Base-by-base conservation (phyloP, 345 rosid genomes). In the Psidium friedrichsthalianum region DNA sequence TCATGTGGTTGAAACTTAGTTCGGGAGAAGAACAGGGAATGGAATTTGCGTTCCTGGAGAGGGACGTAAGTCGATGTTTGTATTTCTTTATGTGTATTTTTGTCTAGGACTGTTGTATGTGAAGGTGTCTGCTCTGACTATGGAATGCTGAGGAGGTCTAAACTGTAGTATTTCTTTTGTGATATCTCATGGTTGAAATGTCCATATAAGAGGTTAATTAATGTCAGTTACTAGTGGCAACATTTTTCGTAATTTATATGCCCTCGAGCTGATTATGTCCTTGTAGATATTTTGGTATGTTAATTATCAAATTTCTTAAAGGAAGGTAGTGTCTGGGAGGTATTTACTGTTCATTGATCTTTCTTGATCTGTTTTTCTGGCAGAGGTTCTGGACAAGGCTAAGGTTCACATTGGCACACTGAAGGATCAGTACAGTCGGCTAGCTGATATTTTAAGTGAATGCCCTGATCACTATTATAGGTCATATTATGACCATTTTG, bases 401-500 rank as follows among this genome's bases (percentile, higher is more conserved):
- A 94, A 92, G 87, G 90, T 90, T 54, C 94, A 93, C 54, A 91
- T 96, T 87, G 89, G 58, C 82, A 91, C 84, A 64, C 87, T 97
- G 87, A 94, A 93, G 92, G 87, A 87, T 84, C 93, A 88, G 25
- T 97, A 96, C 82, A 86, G 84, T 57, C 90, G 86, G 81, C 94
- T 97, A 49, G 94, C 93, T 84, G 92, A 90, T 52, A 88, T 96
- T 80, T 88, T 95, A 82, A 82, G 86, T 3, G 93, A 90, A 54
- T 90, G 93, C 86, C 93, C 98, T 47, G 98, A 94, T 42, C 98
- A 96, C 76, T 96, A 96, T 89, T 94, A 95, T 84, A 94, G 98
- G 99, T 94, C 56, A 82, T 55, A 49, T 47, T 36, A 36, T 12
- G 11, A 32, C 21, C 44, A 40, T 44, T 12, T 55, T 53, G 51